These are phyloP conservation scores for Mycosarcoma maydis DNA, from an alignment of 1,284 basidiomycete genomes.

Conservation along the genomic window DNA sequence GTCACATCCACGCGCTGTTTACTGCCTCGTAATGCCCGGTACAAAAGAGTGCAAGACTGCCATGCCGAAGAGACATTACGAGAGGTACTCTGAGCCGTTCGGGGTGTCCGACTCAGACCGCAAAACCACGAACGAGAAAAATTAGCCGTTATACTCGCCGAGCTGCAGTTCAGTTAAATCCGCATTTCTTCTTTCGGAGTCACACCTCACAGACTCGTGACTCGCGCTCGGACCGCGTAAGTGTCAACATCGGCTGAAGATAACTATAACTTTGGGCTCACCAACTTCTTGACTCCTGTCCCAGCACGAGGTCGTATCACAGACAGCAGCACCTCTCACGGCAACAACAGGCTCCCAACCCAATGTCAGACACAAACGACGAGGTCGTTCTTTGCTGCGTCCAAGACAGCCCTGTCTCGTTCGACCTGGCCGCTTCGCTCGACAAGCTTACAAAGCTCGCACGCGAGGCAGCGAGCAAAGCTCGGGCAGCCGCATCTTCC, in stretches of 20 bases:
- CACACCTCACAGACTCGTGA: no score
- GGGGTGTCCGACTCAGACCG: background rate
- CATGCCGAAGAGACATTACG: no score
- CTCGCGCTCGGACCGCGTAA: no score
- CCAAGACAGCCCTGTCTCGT: slow-evolving; percentile 45
- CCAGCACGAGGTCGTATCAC: no score
- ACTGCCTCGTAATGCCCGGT: background rate
- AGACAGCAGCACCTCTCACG: no score
- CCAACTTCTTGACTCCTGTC: no score
- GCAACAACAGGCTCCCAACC: no score
- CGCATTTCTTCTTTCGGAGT: no score
- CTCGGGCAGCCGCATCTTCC: slow-evolving; percentile 16
- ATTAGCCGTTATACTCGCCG: background rate
- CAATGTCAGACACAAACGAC: slow-evolving; percentile 9
- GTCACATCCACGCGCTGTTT: background rate
- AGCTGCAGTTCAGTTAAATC: background rate
- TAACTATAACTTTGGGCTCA: no score
- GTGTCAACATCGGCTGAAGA: no score
- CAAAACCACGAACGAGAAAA: background rate
- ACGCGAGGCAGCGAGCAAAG: slow-evolving; percentile 30
- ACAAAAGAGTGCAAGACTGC: no score
- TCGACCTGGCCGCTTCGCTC: slow-evolving; percentile 39
- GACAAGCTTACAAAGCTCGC: slow-evolving; percentile 47
- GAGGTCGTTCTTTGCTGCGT: slow-evolving; percentile 44
- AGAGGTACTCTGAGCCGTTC: no score